phyloP scores from a whole-genome alignment of 73 alveolate genomes.

The Vitrella brassicaformis region DNA sequence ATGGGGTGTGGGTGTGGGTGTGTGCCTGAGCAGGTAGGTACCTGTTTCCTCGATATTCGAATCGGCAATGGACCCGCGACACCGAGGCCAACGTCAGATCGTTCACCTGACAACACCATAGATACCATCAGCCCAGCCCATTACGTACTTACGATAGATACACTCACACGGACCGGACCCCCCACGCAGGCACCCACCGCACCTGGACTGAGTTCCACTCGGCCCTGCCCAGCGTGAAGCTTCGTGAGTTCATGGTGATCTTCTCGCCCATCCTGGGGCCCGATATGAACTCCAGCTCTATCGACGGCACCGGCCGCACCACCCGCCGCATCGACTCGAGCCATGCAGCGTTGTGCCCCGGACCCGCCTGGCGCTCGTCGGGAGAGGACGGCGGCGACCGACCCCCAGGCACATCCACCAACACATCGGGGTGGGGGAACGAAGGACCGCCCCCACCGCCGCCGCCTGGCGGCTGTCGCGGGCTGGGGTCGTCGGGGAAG shows the following conservation, averaged over 20 bases:
- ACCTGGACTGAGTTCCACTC: slow-evolving; percentile 36
- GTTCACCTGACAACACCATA: slow-evolving; percentile 29
- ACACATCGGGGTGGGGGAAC: no score
- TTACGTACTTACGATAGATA: no score
- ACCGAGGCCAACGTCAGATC: slow-evolving; percentile 27
- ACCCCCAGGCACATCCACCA: no score
- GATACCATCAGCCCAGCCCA: no score
- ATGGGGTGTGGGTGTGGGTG: not conserved
- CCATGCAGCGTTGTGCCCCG: no score
- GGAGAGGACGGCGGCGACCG: no score
- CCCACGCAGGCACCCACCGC: not conserved
- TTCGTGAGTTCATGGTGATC: slow-evolving; percentile 11
- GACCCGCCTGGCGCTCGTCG: no score
- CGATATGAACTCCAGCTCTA: slow-evolving; percentile 35
- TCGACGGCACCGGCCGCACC: slow-evolving; percentile 24
- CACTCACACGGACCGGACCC: no score
- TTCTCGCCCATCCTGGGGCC: slow-evolving; percentile 44
- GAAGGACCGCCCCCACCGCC: no score
- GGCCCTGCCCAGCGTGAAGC: slow-evolving; percentile 28
- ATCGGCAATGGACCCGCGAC: slow-evolving; percentile 33
- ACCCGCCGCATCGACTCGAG: no score
- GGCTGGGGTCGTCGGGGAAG: no score
- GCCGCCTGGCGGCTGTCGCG: no score
- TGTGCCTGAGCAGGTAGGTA: slow-evolving; percentile 2
- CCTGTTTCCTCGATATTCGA: slow-evolving; percentile 5